These are phyloP conservation scores for Didymellaceae sp. DNA, from an alignment of 2,329 filamentous ascomycete species.

Conservation along the genomic window DNA sequence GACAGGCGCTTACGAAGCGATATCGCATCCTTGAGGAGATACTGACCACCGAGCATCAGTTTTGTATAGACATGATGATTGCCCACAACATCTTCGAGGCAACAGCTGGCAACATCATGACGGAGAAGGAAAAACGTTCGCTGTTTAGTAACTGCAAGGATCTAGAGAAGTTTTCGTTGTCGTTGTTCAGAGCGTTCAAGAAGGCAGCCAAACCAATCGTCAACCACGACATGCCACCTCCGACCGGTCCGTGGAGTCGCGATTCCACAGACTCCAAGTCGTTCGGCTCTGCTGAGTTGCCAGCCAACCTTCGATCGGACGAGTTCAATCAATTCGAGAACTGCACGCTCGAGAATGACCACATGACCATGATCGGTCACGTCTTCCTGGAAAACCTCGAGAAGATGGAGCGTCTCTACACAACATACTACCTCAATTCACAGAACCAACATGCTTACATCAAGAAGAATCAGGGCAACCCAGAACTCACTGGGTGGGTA, in stretches of 20 bases:
- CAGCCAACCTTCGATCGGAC: constrained; percentile 25
- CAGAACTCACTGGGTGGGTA: constrained; percentile 79
- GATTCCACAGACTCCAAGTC: constrained; percentile 30
- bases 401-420: constrained; percentile 69
- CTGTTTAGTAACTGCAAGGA: constrained; percentile 94
- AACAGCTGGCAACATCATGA: constrained; percentile 81
- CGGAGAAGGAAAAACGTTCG: constrained; percentile 81
- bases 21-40: constrained; percentile 89
- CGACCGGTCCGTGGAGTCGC: constrained; percentile 32
- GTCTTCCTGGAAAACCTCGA: constrained; percentile 63
- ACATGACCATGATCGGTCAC: constrained; percentile 63
- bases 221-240: constrained; percentile 51
- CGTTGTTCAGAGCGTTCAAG: constrained; percentile 82
- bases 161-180: constrained; percentile 80
- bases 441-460: constrained; percentile 69
- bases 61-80: constrained; percentile 95
- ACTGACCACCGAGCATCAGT: constrained; percentile 89
- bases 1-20: constrained; percentile 69
- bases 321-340: constrained; percentile 40
- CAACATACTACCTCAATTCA: constrained; percentile 69
- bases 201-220: constrained; percentile 81
- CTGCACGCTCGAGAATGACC: constrained; percentile 59
- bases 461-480: constrained; percentile 58
- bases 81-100: constrained; percentile 98
- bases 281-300: constrained; percentile 24